Conservation (phyloP, 306 rosid species). For the Cajanus cajan region DNA sequence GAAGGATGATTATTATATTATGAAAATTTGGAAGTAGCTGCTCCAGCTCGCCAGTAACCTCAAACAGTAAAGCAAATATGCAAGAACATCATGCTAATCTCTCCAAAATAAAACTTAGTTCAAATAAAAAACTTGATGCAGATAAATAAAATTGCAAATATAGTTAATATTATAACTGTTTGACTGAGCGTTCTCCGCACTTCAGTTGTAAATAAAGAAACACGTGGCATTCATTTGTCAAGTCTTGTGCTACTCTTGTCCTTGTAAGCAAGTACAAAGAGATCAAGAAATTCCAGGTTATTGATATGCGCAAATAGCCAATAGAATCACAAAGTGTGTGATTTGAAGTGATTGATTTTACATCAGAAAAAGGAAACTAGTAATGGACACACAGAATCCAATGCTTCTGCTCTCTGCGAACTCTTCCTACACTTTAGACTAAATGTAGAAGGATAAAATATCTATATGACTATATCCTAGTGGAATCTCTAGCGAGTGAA, state of each 20-base stretch:
- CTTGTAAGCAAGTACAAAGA: slow-evolving; percentile 26
- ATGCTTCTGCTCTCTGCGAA: slow-evolving; percentile 19
- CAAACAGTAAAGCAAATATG: neutral
- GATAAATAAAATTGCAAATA: slow-evolving; percentile 18
- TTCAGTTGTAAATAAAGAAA: slow-evolving; percentile 21
- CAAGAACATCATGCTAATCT: slow-evolving; percentile 25
- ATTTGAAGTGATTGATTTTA: slow-evolving; percentile 16
- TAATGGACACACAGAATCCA: slow-evolving; percentile 23
- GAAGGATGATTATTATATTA: slow-evolving; percentile 16
- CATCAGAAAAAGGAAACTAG: slow-evolving; percentile 14
- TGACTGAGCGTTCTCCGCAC: slow-evolving; percentile 15
- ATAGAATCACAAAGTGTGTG: slow-evolving; percentile 2
- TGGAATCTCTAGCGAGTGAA: slow-evolving; percentile 1
- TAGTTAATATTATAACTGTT: slow-evolving; percentile 1
- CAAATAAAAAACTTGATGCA: slow-evolving; percentile 15
- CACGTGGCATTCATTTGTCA: slow-evolving; percentile 14
- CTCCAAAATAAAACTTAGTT: slow-evolving; percentile 20
- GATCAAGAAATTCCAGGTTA: slow-evolving; percentile 15
- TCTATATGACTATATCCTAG: neutral
- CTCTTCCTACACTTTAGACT: slow-evolving; percentile 3
- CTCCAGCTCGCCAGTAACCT: slow-evolving; percentile 26
- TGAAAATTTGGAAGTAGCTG: slow-evolving; percentile 17
- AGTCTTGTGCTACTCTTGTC: slow-evolving; percentile 18
- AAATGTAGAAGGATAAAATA: slow-evolving; percentile 13
- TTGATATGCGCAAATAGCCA: neutral